Base-by-base conservation (phyloP, 2,329 filamentous ascomycete genomes). In the Aureobasidium lini region DNA sequence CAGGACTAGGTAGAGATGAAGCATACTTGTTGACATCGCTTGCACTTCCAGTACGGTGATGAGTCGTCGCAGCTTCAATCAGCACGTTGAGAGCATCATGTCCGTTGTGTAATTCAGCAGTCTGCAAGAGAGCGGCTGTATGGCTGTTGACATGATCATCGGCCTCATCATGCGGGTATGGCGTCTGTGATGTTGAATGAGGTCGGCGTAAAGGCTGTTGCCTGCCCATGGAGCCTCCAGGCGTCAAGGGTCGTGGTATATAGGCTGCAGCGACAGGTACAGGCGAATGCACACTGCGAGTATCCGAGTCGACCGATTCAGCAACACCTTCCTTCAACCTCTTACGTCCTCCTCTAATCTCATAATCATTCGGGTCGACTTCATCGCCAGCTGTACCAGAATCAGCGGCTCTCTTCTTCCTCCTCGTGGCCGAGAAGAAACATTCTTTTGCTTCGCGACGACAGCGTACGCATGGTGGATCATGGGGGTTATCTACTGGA, bases 391-490 rank as follows among this genome's bases (percentile, higher is more conserved):
- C 75, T 8, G 77, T 76, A 10, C 71, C 72, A 56, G 72, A 74
- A 60, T 77, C 79, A 29, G 76, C 84, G 49, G 81, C 81, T 80
- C 94, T 95, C 71, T 91, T 85, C 84, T 97, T 97, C 70, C 94
- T 86, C 53, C 94, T 83, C 34, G 92, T 97, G 18, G 91, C 90
- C 63, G 91, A 95, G 79, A 99, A 99, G 81, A 88, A 95, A 78
- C 94, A 99, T 68, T 96, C 88, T 73, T 97, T 97, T 77, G 87
- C 90, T 78, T 99, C 94, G 66, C 94, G 86, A 57, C 91, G 87
- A 72, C 94, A 99, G 70, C 94, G 86, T 61, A 93, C 89, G 73
- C 94, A 99, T 2, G 94, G 94, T 59, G 93, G 93, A 67, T 95
- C 90, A 73, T 92, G 86, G 28, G 94, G 94, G 68, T 94, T 93